Conservation (phyloP, 495 filamentous ascomycete genomes). For the Penicillium maclennaniae region DNA sequence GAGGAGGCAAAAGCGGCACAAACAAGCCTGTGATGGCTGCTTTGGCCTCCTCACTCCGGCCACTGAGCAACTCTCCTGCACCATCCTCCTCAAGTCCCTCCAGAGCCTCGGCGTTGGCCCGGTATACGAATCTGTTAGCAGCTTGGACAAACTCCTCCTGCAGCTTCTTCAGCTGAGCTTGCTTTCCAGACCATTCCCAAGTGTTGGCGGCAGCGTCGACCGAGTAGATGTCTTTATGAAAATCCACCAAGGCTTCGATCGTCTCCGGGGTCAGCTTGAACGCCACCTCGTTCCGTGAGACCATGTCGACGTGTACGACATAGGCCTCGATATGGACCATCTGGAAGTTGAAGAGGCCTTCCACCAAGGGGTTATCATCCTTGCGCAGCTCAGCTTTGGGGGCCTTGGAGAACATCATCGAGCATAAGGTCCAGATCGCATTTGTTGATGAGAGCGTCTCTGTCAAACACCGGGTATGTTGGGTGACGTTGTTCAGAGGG, state of each 20-base stretch:
- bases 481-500: conserved; percentile 93
- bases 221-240: conserved; percentile 95
- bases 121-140: conserved; percentile 95
- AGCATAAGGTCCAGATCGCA: conserved; percentile 94
- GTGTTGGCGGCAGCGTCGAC: conserved; percentile 84
- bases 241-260: conserved; percentile 91
- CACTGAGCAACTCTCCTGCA: conserved; percentile 85
- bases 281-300: conserved; percentile 93
- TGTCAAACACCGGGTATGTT: conserved; percentile 94
- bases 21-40: conserved; percentile 78
- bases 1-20: conserved; percentile 85
- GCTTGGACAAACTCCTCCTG: conserved; percentile 97
- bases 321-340: conserved; percentile 95
- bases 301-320: conserved; percentile 99
- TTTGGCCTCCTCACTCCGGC: conserved; percentile 93
- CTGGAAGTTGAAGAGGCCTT: conserved; percentile 91
- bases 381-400: conserved; percentile 83
- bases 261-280: conserved; percentile 98
- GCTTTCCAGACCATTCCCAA: conserved; percentile 97
- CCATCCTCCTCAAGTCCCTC: conserved; percentile 98
- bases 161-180: conserved; percentile 90
- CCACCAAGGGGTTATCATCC: conserved; percentile 82
- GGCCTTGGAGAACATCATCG: conserved; percentile 88
- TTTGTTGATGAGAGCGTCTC: conserved; percentile 88
- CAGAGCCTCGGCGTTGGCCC: conserved; percentile 81